Evolutionary conservation across 2,329 filamentous ascomycete genomes (phyloP).

Genomic region (Hymenoscyphus linearis): DNA sequence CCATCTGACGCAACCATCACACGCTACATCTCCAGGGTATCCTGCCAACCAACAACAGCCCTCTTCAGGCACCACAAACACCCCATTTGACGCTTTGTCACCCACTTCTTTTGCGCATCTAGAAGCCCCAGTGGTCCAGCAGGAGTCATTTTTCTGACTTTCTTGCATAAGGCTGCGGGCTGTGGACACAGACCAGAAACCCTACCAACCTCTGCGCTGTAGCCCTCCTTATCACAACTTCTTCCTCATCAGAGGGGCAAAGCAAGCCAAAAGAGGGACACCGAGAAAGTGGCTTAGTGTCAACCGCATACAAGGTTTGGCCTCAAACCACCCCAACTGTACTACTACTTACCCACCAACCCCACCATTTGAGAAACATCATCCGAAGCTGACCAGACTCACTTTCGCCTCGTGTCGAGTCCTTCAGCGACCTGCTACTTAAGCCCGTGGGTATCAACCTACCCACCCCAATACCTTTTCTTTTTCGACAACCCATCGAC

Average conservation of each 20-base stretch:
- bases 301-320: background rate
- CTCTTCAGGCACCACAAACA: background rate
- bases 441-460: background rate
- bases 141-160: background rate
- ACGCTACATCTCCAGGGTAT: background rate
- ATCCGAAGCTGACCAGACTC: slow-evolving; percentile 3
- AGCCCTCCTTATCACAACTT: background rate
- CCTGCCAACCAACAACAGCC: background rate
- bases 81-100: slow-evolving; percentile 1
- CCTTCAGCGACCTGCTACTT: background rate
- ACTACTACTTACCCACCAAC: slow-evolving; percentile 1
- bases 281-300: background rate
- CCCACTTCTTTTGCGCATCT: background rate
- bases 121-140: background rate
- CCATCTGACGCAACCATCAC: background rate
- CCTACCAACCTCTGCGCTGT: background rate
- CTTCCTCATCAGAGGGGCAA: background rate
- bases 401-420: background rate
- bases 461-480: background rate
- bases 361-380: slow-evolving; percentile 5
- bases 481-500: background rate
- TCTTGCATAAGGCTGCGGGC: background rate
- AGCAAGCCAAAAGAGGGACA: slow-evolving; percentile 1
- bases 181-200: background rate
- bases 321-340: background rate